Evolutionary conservation across 306 rosid species (phyloP).

Genomic region (Medicago truncatula): DNA sequence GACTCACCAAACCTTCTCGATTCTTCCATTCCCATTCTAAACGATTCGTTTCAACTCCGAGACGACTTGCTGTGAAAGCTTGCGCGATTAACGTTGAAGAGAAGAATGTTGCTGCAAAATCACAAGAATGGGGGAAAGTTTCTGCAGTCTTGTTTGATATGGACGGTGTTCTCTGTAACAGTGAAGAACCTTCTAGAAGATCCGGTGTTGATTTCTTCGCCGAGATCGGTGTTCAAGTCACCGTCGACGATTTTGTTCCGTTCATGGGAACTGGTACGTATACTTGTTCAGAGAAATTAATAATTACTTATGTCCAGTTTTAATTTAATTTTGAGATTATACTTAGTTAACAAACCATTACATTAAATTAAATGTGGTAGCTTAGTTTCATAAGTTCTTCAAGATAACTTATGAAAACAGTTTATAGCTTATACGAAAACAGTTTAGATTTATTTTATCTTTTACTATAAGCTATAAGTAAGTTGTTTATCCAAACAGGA

Average conservation of each 20-base stretch:
- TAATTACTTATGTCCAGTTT: background rate
- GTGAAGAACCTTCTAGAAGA: slow-evolving; percentile 85
- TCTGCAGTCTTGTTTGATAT: slow-evolving; percentile 94
- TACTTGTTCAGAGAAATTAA: background rate
- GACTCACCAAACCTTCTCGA: slow-evolving; percentile 41
- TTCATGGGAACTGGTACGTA: slow-evolving; percentile 89
- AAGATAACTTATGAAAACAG: too few relatives aligned
- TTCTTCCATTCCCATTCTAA: slow-evolving; percentile 56
- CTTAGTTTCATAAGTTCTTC: too few relatives aligned
- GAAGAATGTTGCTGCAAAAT: slow-evolving; percentile 49
- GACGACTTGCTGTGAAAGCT: slow-evolving; percentile 55
- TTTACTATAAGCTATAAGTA: too few relatives aligned
- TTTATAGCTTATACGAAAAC: too few relatives aligned
- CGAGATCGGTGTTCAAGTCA: slow-evolving; percentile 83
- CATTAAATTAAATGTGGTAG: background rate
- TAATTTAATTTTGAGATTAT: background rate
- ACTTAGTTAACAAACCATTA: background rate
- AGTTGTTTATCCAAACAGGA: too few relatives aligned
- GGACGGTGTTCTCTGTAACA: slow-evolving; percentile 96
- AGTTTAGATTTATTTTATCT: too few relatives aligned
- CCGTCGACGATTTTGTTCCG: slow-evolving; percentile 86
- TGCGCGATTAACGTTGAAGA: slow-evolving; percentile 62
- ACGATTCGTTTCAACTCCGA: slow-evolving; percentile 45
- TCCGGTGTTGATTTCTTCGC: slow-evolving; percentile 85
- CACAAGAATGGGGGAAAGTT: slow-evolving; percentile 79